A percentile compares a stretch with the other conserved stretches of the same genome.
Conservation (phyloP, 2,329 filamentous ascomycete species). For the Trichoderma sp. region DNA sequence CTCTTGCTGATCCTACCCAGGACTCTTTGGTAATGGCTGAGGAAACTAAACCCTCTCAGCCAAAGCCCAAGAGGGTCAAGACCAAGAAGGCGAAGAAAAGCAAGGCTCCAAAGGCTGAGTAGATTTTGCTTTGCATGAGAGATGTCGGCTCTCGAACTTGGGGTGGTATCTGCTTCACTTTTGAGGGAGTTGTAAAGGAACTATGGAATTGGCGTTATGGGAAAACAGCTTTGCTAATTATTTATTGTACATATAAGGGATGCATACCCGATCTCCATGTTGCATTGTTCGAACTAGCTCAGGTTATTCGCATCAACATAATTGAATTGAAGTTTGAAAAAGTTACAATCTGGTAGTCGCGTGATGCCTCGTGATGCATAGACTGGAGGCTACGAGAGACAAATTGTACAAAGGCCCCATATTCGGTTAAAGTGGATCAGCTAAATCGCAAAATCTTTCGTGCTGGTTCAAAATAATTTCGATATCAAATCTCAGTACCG, state of each 20-base stretch:
- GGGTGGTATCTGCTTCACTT: conserved; percentile 34
- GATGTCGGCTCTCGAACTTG: conserved; percentile 5
- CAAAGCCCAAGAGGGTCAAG: conserved; percentile 62
- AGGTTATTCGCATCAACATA: conserved; percentile 17
- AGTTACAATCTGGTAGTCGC: background rate
- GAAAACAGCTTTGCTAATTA: conserved; percentile 40
- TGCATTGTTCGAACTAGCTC: conserved; percentile 21
- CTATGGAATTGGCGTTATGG: conserved; percentile 42
- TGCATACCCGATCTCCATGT: conserved; percentile 37
- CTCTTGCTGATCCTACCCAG: background rate
- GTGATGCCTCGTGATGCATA: background rate
- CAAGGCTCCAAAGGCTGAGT: conserved; percentile 9
- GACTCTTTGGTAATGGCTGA: background rate
- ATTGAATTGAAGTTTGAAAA: conserved; percentile 17
- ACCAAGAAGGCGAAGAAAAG: conserved; percentile 16
- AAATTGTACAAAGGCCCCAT: background rate
- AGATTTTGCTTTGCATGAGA: background rate
- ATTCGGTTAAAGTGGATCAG: background rate
- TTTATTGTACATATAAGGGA: conserved; percentile 33
- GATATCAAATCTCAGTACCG: background rate
- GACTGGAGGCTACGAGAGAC: background rate
- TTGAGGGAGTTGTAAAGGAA: conserved; percentile 41
- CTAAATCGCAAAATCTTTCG: background rate
- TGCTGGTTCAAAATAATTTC: background rate
- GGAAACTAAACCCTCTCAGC: conserved; percentile 40